phyloP scores from a whole-genome alignment of 306 rosid species.

The Vigna reflexopilosa region DNA sequence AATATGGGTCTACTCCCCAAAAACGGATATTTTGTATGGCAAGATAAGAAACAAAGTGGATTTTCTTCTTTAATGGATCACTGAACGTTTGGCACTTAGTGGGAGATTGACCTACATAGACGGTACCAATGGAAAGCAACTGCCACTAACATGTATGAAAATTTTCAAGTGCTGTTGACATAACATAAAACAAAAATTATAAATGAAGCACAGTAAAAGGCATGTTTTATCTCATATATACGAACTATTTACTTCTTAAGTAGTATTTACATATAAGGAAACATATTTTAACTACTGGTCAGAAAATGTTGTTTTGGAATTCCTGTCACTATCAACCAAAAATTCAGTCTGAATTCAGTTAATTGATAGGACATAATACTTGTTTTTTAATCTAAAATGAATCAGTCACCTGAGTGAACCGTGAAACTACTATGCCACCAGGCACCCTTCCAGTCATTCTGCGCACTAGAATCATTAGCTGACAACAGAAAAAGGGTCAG shows the following conservation, averaged over 20 bases:
- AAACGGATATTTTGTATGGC: neutral
- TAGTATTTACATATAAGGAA: constrained; percentile 10
- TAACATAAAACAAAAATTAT: constrained; percentile 22
- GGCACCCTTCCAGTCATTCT: constrained; percentile 96
- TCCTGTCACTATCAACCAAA: constrained; percentile 27
- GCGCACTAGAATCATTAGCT: constrained; percentile 88
- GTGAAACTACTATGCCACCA: constrained; percentile 97
- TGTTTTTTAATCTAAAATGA: constrained; percentile 6
- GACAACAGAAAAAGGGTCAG: constrained; percentile 44
- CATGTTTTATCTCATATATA: constrained; percentile 33
- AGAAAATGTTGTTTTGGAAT: constrained; percentile 29
- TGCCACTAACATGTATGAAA: constrained; percentile 20
- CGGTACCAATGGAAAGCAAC: constrained; percentile 37
- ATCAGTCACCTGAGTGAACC: constrained; percentile 76
- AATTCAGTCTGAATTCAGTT: constrained; percentile 38
- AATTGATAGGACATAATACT: constrained; percentile 13
- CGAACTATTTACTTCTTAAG: constrained; percentile 26
- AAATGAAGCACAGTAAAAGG: neutral
- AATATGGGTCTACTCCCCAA: neutral
- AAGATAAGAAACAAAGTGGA: constrained; percentile 27
- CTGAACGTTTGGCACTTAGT: constrained; percentile 35
- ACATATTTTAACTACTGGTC: constrained; percentile 17
- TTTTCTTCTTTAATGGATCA: constrained; percentile 22
- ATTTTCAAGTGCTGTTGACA: constrained; percentile 12
- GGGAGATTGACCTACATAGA: constrained; percentile 37